Percentiles rank a stretch among this genome's conserved stretches.
phyloP scores from a whole-genome alignment of 495 filamentous ascomycete genomes.

The Podospora anserina region DNA sequence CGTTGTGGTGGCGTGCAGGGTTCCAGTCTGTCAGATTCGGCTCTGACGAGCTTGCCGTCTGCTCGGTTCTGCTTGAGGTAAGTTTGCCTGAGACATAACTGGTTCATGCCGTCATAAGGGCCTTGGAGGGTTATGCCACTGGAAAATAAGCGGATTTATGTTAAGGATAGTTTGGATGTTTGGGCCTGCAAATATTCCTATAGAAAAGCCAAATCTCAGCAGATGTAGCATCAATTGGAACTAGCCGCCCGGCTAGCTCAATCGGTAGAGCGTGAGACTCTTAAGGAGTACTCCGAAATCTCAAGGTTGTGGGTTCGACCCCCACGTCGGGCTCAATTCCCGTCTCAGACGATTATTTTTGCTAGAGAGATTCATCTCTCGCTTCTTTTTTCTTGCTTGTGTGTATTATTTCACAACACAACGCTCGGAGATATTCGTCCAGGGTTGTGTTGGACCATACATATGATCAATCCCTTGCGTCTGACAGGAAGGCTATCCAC shows the following conservation, averaged over 20 bases:
- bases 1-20: background rate
- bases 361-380: background rate
- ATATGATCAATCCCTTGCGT: background rate
- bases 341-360: slow-evolving; percentile 20
- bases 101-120: too few relatives aligned
- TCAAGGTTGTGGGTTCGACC: slow-evolving; percentile 35
- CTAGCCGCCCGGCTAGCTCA: slow-evolving; percentile 59
- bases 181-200: background rate
- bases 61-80: background rate
- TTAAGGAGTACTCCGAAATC: slow-evolving; percentile 23
- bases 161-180: too few relatives aligned
- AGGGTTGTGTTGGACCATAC: background rate
- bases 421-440: background rate
- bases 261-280: slow-evolving; percentile 71
- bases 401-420: background rate
- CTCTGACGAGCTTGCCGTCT: background rate
- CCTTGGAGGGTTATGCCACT: too few relatives aligned
- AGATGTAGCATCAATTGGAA: background rate
- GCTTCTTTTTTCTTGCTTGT: background rate
- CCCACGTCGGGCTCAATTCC: slow-evolving; percentile 36
- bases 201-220: background rate
- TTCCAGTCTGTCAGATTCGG: background rate
- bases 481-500: background rate
- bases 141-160: background rate
- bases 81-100: too few relatives aligned